Conservation (phyloP, 306 rosid genomes). For the Astragalus membranaceus region DNA sequence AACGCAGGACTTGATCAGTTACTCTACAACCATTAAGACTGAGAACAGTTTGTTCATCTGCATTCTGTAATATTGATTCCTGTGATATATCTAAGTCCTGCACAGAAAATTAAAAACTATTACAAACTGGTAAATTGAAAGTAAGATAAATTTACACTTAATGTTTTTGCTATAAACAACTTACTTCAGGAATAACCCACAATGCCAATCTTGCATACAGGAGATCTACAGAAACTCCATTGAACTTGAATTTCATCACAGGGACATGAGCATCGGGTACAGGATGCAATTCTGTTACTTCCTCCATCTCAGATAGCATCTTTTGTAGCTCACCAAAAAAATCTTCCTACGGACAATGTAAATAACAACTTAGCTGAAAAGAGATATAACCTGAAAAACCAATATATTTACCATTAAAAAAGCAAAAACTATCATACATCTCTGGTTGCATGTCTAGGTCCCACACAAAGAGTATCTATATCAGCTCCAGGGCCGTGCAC, state of each 20-base stretch:
- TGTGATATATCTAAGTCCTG: conserved; percentile 95
- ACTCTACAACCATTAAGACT: conserved; percentile 98
- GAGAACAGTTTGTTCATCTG: conserved; percentile 94
- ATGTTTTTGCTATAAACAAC: conserved; percentile 12
- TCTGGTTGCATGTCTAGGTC: conserved; percentile 92
- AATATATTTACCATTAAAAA: background rate
- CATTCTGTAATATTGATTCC: conserved; percentile 77
- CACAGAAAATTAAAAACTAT: conserved; percentile 10
- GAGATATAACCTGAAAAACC: background rate
- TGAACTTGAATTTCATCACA: conserved; percentile 68
- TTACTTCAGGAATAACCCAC: conserved; percentile 96
- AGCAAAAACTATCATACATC: conserved; percentile 46
- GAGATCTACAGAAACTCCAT: conserved; percentile 85
- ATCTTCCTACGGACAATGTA: conserved; percentile 60
- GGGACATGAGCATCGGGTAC: conserved; percentile 98
- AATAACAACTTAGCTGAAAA: conserved; percentile 16
- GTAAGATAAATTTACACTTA: background rate
- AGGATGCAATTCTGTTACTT: conserved; percentile 88
- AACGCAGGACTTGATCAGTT: conserved; percentile 82
- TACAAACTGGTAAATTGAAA: conserved; percentile 15
- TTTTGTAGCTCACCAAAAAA: conserved; percentile 80
- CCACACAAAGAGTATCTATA: conserved; percentile 94
- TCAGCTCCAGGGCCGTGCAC: conserved; percentile 99
- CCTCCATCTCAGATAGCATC: conserved; percentile 82
- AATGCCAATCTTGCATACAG: conserved; percentile 83